Evolutionary conservation across 805 yeast species (phyloP).

Genomic region (Myxozyma sirexii): DNA sequence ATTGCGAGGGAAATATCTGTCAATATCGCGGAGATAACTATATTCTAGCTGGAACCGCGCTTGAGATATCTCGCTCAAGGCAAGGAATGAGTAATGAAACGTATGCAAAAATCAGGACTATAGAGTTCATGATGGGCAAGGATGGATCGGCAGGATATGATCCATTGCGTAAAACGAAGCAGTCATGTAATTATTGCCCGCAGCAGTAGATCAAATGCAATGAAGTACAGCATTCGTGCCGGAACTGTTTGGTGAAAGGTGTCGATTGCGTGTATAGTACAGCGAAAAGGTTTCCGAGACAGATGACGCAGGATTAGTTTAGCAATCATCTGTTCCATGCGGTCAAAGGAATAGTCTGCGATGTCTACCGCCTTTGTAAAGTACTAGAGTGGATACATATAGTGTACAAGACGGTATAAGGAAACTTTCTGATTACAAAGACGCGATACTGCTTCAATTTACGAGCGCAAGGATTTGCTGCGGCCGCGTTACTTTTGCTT

Average conservation of each 20-base stretch:
- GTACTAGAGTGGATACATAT: not conserved
- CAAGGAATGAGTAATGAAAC: too few relatives aligned
- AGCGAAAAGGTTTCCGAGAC: not conserved
- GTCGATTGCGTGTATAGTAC: not conserved
- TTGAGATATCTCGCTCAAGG: too few relatives aligned
- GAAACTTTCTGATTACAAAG: not conserved
- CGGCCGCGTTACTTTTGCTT: not conserved
- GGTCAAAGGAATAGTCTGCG: not conserved
- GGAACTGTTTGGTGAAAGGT: not conserved
- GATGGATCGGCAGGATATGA: not conserved
- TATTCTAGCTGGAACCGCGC: not conserved
- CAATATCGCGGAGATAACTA: not conserved
- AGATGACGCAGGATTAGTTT: too few relatives aligned
- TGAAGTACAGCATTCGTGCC: not conserved
- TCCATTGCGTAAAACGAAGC: not conserved
- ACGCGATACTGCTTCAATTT: not conserved
- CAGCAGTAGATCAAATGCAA: not conserved
- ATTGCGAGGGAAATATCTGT: not conserved
- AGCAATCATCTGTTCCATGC: too few relatives aligned
- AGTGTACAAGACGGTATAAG: not conserved
- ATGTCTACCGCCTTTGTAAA: not conserved
- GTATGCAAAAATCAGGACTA: too few relatives aligned
- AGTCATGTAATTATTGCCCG: not conserved
- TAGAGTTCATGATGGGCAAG: not conserved
- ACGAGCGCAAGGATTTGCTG: not conserved